Conservation (phyloP, 148 eudicot genomes). For the Silene latifolia region DNA sequence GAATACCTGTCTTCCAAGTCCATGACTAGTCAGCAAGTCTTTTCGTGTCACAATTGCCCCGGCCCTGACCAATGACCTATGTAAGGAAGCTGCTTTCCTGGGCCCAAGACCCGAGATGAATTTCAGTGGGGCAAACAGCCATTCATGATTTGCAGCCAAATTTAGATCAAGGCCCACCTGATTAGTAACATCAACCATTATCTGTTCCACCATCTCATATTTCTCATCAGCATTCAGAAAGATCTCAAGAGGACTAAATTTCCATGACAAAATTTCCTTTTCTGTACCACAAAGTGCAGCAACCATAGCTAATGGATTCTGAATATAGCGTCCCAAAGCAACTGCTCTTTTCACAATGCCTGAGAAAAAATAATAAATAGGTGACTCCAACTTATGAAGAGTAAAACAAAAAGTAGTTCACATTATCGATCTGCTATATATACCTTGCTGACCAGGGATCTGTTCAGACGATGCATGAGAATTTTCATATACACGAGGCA, state of each 20-base stretch:
- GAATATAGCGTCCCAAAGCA: conserved; percentile 83
- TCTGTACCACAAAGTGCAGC: conserved; percentile 89
- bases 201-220: conserved; percentile 86
- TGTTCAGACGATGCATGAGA: conserved; percentile 85
- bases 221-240: conserved; percentile 90
- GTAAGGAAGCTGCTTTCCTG: conserved; percentile 83
- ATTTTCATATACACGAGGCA: conserved; percentile 87
- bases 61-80: conserved; percentile 76
- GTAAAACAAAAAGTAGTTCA: conserved; percentile 11
- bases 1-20: conserved; percentile 84
- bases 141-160: conserved; percentile 86
- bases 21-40: conserved; percentile 68
- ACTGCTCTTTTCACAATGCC: conserved; percentile 94
- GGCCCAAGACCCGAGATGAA: conserved; percentile 98
- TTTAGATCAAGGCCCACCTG: conserved; percentile 94
- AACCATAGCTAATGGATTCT: conserved; percentile 94
- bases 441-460: conserved; percentile 72
- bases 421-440: neutral
- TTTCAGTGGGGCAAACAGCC: conserved; percentile 87
- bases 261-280: conserved; percentile 89
- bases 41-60: conserved; percentile 72
- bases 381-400: neutral
- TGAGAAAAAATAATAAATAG: conserved; percentile 23
- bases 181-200: conserved; percentile 92
- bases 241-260: conserved; percentile 68